Conservation (phyloP, 2,329 filamentous ascomycete species). For the Microcera coccophila region DNA sequence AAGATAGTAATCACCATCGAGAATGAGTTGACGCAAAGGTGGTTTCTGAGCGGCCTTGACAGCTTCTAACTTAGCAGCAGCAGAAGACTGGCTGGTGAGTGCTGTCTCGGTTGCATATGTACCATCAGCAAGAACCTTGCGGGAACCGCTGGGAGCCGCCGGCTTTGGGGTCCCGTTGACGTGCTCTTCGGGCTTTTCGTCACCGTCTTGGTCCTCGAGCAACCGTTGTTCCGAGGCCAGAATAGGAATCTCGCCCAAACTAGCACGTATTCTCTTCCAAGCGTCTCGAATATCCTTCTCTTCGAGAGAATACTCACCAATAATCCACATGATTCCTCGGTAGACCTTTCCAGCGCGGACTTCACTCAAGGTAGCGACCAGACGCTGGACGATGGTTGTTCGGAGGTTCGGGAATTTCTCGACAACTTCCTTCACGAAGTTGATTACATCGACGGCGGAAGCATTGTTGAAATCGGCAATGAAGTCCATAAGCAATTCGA, state of each 20-base stretch:
- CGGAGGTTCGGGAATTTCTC: slow-evolving; percentile 94
- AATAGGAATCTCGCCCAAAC: slow-evolving; percentile 94
- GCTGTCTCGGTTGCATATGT: slow-evolving; percentile 97
- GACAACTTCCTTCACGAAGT: slow-evolving; percentile 97
- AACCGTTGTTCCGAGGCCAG: slow-evolving; percentile 90
- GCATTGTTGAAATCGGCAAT: slow-evolving; percentile 98
- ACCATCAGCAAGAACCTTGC: slow-evolving; percentile 90
- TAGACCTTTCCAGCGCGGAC: slow-evolving; percentile 97
- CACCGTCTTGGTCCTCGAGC: slow-evolving; percentile 76
- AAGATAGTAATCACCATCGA: slow-evolving; percentile 96
- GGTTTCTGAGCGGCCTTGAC: slow-evolving; percentile 97
- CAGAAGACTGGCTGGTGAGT: slow-evolving; percentile 85
- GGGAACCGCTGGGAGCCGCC: slow-evolving; percentile 73
- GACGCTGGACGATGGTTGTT: slow-evolving; percentile 77
- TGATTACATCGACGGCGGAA: slow-evolving; percentile 95
- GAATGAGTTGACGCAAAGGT: slow-evolving; percentile 86
- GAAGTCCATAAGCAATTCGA: slow-evolving; percentile 97
- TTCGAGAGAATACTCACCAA: slow-evolving; percentile 94
- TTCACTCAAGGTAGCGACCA: slow-evolving; percentile 87
- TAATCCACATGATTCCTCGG: slow-evolving; percentile 92
- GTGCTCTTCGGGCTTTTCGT: slow-evolving; percentile 61
- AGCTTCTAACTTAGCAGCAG: slow-evolving; percentile 86
- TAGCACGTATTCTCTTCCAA: slow-evolving; percentile 93
- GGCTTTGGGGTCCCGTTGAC: slow-evolving; percentile 77
- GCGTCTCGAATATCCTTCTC: slow-evolving; percentile 92